Percentiles rank a stretch among this genome's conserved stretches.
Conservation (phyloP, 23 red algal genomes). For the Gracilaria gracilis region DNA sequence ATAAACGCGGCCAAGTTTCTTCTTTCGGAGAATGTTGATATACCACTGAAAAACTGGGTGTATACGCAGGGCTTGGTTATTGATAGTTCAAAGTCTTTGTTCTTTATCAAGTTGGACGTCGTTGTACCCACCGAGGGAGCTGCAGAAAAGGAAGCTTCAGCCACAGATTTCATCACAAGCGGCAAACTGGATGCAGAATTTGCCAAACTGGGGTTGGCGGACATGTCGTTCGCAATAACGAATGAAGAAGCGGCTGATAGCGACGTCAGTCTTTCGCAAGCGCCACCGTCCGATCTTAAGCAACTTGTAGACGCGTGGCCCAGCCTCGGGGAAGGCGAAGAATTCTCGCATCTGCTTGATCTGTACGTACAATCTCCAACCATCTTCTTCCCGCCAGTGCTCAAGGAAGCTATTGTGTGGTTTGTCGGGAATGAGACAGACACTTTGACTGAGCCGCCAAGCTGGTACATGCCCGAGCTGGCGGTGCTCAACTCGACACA, state of each 20-base stretch:
- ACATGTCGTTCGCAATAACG: constrained; percentile 16
- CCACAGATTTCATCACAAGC: constrained; percentile 3
- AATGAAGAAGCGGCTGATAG: background rate
- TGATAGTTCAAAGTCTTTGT: constrained; percentile 10
- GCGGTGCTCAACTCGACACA: constrained; percentile 27
- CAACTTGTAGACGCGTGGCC: constrained; percentile 28
- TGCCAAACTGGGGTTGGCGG: background rate
- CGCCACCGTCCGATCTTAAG: background rate
- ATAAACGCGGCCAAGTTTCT: constrained; percentile 4
- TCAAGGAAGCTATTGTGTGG: constrained; percentile 40
- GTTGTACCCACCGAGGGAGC: background rate
- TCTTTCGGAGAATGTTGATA: constrained; percentile 22
- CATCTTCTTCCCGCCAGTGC: constrained; percentile 15
- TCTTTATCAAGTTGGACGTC: background rate
- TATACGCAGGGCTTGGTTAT: background rate
- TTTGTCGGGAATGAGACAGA: constrained; percentile 17
- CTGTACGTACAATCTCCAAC: constrained; percentile 34
- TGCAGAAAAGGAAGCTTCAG: background rate
- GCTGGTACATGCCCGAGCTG: constrained; percentile 32
- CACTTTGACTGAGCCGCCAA: background rate
- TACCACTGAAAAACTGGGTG: constrained; percentile 14
- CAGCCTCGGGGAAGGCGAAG: background rate
- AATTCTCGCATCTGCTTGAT: constrained; percentile 11
- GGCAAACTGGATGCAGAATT: constrained; percentile 28
- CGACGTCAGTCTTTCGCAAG: background rate